Evolutionary conservation across 306 rosid genomes (phyloP), one percentile per base, ranked within the genome.

Genomic region (Nissolia schottii): DNA sequence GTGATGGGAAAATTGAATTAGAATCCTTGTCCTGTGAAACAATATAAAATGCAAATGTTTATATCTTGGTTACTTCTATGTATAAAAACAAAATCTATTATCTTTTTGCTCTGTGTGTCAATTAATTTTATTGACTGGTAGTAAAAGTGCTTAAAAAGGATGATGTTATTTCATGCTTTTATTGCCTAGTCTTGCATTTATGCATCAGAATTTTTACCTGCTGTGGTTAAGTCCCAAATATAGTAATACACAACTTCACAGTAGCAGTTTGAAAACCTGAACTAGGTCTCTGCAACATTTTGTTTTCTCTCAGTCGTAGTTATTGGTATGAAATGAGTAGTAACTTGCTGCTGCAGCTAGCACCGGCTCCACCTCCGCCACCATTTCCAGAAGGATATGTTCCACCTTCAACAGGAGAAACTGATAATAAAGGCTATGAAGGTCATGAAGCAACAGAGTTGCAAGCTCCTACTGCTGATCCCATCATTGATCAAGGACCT

Each of bases 401-500:
- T 68, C 92, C 97, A 0, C 81, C 83, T 24, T 2, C 85, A 22
- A 66, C 85, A 29, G 75, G 84, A 18, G 96, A 89, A 64, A 59
- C 85, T 32, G 96, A 89, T 61, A n/a, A n/a, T n/a, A 89, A 89
- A 58, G 90, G 70, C 65, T 55, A 87, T 5, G 95, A 94, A 85
- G 78, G 70, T 72, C 91, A 82, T 79, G 88, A 77, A 85, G 70
- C 87, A 58, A 78, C 83, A 64, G 99, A 89, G 67, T 11, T 83
- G 0, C 96, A 86, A 82, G 90, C 77, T 54, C 91, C 93, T 73
- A 2, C 79, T 2, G 77, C 85, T 46, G 96, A 91, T 88, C 97
- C 98, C 66, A 88, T 94, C 51, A 80, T 89, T 58, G 96, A 94
- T 79, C 96, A 89, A 83, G 96, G 96, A 45, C 99, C 95, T 4